Evolutionary conservation across 169 alveolate genomes (phyloP).

Genomic region (Plasmodium gaboni): DNA sequence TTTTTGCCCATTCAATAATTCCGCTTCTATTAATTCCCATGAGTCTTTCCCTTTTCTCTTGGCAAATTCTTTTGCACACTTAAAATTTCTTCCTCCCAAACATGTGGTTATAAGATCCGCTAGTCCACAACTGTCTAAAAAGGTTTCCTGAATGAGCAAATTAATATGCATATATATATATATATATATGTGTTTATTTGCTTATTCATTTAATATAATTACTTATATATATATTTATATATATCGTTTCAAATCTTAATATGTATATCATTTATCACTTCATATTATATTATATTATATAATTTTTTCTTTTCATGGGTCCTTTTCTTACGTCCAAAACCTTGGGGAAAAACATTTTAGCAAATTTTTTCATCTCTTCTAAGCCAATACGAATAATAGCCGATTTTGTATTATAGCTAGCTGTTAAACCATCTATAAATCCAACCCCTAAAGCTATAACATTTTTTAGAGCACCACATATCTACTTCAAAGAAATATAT

Average conservation of each 20-base stretch:
- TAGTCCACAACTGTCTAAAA: conserved; percentile 93
- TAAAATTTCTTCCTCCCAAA: conserved; percentile 93
- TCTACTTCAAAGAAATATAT: conserved; percentile 50
- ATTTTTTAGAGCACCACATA: conserved; percentile 92
- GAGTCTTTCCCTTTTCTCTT: conserved; percentile 85
- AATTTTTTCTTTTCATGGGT: background rate
- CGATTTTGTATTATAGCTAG: conserved; percentile 92
- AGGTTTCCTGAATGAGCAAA: conserved; percentile 84
- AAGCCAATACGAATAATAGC: conserved; percentile 95
- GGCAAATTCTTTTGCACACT: conserved; percentile 94
- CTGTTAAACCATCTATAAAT: conserved; percentile 89
- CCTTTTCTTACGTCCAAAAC: conserved; percentile 75
- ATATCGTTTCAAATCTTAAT: too few relatives aligned
- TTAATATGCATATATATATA: background rate
- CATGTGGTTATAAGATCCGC: conserved; percentile 95
- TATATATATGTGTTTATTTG: background rate
- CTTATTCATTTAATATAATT: conserved; percentile 2
- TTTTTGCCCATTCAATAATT: conserved; percentile 92
- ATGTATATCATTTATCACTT: background rate
- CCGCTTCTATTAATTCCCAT: conserved; percentile 92
- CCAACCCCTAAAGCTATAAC: conserved; percentile 93
- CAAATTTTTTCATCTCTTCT: conserved; percentile 89
- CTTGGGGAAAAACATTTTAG: conserved; percentile 84
- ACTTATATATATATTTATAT: conserved; percentile 5
- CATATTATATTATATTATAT: too few relatives aligned